These are phyloP conservation scores for Viridothelium virens DNA, from an alignment of 495 filamentous ascomycete species.

Conservation along the genomic window DNA sequence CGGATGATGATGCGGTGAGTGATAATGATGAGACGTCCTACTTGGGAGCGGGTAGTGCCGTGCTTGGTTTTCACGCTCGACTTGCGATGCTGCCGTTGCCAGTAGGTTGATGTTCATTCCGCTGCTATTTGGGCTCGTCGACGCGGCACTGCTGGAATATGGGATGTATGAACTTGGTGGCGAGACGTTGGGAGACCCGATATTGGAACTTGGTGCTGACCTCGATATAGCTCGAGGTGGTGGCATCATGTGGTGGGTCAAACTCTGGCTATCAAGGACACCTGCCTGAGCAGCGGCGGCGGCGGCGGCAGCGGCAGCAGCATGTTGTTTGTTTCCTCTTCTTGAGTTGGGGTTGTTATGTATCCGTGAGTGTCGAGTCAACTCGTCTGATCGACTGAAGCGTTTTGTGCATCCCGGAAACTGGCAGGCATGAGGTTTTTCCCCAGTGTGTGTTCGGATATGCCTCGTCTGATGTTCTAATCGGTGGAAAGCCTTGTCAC, in stretches of 20 bases:
- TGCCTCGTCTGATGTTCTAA: slow-evolving; percentile 97
- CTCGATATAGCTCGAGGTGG: slow-evolving; percentile 69
- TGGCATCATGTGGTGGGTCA: slow-evolving; percentile 59
- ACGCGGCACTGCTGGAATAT: slow-evolving; percentile 61
- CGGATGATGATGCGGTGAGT: slow-evolving; percentile 26
- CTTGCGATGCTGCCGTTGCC: slow-evolving; percentile 81
- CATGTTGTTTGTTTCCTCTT: slow-evolving; percentile 74
- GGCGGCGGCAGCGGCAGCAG: slow-evolving; percentile 39
- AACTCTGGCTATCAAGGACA: slow-evolving; percentile 24
- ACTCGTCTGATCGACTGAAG: slow-evolving; percentile 93
- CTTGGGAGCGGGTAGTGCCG: slow-evolving; percentile 50
- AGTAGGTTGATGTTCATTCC: slow-evolving; percentile 76
- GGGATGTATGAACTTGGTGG: slow-evolving; percentile 82
- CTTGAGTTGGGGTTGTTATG: slow-evolving; percentile 98
- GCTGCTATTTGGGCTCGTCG: slow-evolving; percentile 45
- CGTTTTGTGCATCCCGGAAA: slow-evolving; percentile 95
- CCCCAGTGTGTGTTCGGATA: slow-evolving; percentile 94
- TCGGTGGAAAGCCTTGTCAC: slow-evolving; percentile 98
- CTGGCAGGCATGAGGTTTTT: slow-evolving; percentile 94
- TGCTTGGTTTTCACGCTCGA: slow-evolving; percentile 68
- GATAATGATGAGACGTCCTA: slow-evolving; percentile 43
- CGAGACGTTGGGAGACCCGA: slow-evolving; percentile 90
- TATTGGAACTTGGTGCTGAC: slow-evolving; percentile 83
- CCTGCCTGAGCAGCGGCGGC: slow-evolving; percentile 38
- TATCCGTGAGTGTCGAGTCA: slow-evolving; percentile 94